A percentile compares a stretch with the other conserved stretches of the same genome.
These are phyloP conservation scores for Arthrobotrys musiformis DNA, from an alignment of 2,329 filamentous ascomycete species.

Conservation along the genomic window DNA sequence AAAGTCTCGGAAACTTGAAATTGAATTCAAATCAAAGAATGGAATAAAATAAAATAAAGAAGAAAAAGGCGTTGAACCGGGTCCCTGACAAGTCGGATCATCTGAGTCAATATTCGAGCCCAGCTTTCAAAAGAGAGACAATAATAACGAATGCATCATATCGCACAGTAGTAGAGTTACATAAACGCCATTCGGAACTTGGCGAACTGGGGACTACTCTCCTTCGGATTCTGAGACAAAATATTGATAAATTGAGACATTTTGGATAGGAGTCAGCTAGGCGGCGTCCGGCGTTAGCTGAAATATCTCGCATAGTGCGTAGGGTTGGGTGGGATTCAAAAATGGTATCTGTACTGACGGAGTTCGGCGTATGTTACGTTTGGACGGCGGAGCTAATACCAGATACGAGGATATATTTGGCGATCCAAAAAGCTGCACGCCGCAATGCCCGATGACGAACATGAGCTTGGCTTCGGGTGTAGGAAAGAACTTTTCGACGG, in stretches of 20 bases:
- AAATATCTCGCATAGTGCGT: constrained; percentile 9
- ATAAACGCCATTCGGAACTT: constrained; percentile 52
- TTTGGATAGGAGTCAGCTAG: constrained; percentile 22
- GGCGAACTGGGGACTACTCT: constrained; percentile 11
- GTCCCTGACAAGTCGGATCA: constrained; percentile 32
- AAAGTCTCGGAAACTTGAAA: constrained; percentile 32
- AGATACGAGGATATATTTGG: constrained; percentile 46
- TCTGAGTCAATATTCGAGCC: constrained; percentile 35
- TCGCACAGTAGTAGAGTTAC: neutral
- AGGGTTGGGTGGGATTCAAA: constrained; percentile 1
- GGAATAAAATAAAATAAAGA: neutral
- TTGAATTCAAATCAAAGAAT: no score
- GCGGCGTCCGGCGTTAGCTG: constrained; percentile 30
- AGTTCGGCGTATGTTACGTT: constrained; percentile 43
- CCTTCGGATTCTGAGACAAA: constrained; percentile 26
- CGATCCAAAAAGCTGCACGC: constrained; percentile 25
- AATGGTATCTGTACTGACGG: constrained; percentile 10
- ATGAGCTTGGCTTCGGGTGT: constrained; percentile 21
- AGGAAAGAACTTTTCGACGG: constrained; percentile 31
- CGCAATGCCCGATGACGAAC: constrained; percentile 50
- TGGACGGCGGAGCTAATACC: constrained; percentile 19
- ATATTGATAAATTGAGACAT: constrained; percentile 44
- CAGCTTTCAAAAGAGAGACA: neutral
- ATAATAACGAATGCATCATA: neutral
- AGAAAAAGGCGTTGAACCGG: constrained; percentile 15